Percentiles rank a stretch among this genome's conserved stretches.
phyloP scores from a whole-genome alignment of 495 filamentous ascomycete species.

The Penicillium taxi region DNA sequence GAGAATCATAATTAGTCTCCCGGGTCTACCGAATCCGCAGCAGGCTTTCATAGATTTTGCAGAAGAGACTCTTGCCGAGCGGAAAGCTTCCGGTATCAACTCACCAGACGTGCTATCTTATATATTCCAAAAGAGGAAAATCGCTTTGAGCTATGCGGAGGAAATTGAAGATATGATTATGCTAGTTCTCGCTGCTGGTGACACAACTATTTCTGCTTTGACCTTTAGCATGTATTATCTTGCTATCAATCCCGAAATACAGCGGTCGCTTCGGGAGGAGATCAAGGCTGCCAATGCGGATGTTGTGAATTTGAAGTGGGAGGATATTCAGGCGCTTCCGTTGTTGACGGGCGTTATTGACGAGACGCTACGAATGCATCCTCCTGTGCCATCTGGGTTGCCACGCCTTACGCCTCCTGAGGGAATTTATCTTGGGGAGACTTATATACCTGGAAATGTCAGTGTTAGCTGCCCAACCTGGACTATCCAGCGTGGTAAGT shows the following conservation, averaged over 20 bases:
- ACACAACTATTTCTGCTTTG: conserved; percentile 2
- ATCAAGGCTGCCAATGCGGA: background rate
- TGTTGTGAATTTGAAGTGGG: background rate
- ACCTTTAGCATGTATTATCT: conserved; percentile 3
- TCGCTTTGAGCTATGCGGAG: background rate
- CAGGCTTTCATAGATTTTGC: conserved; percentile 1
- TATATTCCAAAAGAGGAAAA: conserved; percentile 1
- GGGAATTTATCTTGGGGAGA: conserved; percentile 37
- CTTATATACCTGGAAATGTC: conserved; percentile 34
- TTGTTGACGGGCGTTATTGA: conserved; percentile 27
- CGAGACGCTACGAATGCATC: conserved; percentile 29
- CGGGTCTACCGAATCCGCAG: background rate
- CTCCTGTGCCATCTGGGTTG: conserved; percentile 21
- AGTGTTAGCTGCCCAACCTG: conserved; percentile 16
- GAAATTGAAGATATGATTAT: conserved; percentile 4
- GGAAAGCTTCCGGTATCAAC: background rate
- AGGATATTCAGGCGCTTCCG: background rate
- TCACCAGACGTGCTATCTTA: conserved; percentile 1
- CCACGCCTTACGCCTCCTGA: conserved; percentile 35
- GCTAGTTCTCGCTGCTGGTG: conserved; percentile 1
- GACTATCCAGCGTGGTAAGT: conserved; percentile 3
- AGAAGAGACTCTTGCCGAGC: background rate
- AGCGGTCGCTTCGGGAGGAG: background rate
- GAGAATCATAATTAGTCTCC: conserved; percentile 3
- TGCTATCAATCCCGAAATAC: conserved; percentile 2